Evolutionary conservation across 106 monocot genomes (phyloP).

Genomic region (Posidonia australis): DNA sequence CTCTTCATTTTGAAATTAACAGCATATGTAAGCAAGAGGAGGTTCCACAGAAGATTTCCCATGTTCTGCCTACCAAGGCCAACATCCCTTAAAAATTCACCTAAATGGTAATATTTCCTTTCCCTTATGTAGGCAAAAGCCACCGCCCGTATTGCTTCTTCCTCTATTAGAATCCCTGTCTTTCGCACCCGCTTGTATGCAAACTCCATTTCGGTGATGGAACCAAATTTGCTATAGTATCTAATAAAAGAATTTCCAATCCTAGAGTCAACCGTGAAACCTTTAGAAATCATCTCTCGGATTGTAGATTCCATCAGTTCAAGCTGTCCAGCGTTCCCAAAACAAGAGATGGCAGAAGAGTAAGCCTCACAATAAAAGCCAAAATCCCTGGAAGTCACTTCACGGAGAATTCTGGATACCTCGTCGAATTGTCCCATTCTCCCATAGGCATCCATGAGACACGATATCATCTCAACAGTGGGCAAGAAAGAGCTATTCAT

Average conservation of each 20-base stretch:
- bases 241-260: conserved; percentile 52
- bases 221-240: conserved; percentile 47
- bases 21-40: conserved; percentile 74
- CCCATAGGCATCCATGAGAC: conserved; percentile 41
- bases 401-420: conserved; percentile 29
- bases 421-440: conserved; percentile 45
- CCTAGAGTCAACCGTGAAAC: conserved; percentile 54
- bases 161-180: conserved; percentile 58
- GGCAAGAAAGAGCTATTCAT: conserved; percentile 56
- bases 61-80: conserved; percentile 57
- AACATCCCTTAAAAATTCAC: conserved; percentile 68
- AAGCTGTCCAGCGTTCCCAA: conserved; percentile 62
- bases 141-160: conserved; percentile 46
- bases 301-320: conserved; percentile 55
- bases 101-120: conserved; percentile 59
- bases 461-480: conserved; percentile 17
- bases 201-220: conserved; percentile 56
- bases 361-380: conserved; percentile 25
- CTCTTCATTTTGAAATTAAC: conserved; percentile 97
- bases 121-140: conserved; percentile 47
- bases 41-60: conserved; percentile 90
- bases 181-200: conserved; percentile 54
- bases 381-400: conserved; percentile 29
- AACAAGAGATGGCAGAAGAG: conserved; percentile 50
- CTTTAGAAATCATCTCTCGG: conserved; percentile 49